Base-by-base conservation (phyloP, 495 filamentous ascomycete genomes). In the Gamarada debralockiae region DNA sequence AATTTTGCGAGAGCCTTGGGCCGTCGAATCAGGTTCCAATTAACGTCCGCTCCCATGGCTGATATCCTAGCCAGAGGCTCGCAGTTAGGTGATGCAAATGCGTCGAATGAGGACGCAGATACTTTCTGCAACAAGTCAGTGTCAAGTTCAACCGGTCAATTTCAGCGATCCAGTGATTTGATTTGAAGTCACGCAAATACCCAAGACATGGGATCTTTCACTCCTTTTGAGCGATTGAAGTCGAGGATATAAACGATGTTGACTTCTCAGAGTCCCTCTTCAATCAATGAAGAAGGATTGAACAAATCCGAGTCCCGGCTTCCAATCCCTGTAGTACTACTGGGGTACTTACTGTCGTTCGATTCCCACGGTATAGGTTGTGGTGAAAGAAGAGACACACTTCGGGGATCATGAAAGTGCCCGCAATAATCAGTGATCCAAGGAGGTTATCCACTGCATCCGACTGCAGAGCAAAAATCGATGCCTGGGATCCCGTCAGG, bases 371-470 rank as follows among this genome's bases (percentile, higher is more conserved):
- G 67, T 87, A 95, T n/a, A 98, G 79, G 43, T 78, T 87, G 70
- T 95, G 86, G 67, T 93, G 88, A 76, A 98, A 98, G 73, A 95
- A 97, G 40, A 98, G 75, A 65, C 90, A 92, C 25, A 98, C 92
- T 65, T 98, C 93, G 0, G 93, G 92, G 56, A 98, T 91, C 73
- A 90, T 88, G 68, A 97, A 98, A 50, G 95, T 93, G 41, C 92
- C 92, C 6, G 93, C 93, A 53, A 98, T 88, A 63, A 96, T 92
- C 49, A 97, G 75, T 18, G 90, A 90, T 23, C 89, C 88, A 10
- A 98, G 84, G 13, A 98, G 74, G 60, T 98, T 98, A 68, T 96
- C 92, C n/a, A 90, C 89, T 5, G 93, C 93, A 68, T 98, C 93
- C 33, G 85, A 95, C 64, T 97, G 90, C 17, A 97, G 78, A 48